Conservation (phyloP, 192 early-diverging fungal genomes). For the Backusella tuberculispora region DNA sequence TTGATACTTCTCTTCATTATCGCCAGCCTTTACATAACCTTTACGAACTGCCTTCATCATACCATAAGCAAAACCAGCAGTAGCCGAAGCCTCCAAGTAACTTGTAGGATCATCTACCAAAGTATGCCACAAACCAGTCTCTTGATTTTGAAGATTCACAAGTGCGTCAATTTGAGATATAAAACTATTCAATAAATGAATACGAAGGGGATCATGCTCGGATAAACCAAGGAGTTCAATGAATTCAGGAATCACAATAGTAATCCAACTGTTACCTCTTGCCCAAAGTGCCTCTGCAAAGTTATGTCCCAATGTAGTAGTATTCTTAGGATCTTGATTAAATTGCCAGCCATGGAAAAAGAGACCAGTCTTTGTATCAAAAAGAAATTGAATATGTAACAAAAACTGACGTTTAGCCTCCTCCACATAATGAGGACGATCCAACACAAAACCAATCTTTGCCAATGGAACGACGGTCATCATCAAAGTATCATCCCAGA, state of each 20-base stretch:
- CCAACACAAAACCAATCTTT: slow-evolving; percentile 24
- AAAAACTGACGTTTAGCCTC: slow-evolving; percentile 30
- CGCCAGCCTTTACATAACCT: not conserved
- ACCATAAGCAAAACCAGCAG: slow-evolving; percentile 31
- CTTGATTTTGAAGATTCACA: slow-evolving; percentile 18
- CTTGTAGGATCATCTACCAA: slow-evolving; percentile 19
- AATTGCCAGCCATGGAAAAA: slow-evolving; percentile 33
- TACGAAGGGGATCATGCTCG: slow-evolving; percentile 18
- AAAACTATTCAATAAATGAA: slow-evolving; percentile 20
- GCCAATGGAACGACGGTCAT: slow-evolving; percentile 31
- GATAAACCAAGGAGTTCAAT: slow-evolving; percentile 26
- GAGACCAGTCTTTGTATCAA: slow-evolving; percentile 25
- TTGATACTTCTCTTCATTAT: not conserved
- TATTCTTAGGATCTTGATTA: not conserved
- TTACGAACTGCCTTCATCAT: slow-evolving; percentile 29
- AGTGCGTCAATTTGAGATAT: slow-evolving; percentile 17
- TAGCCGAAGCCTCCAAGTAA: slow-evolving; percentile 25
- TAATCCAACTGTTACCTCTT: slow-evolving; percentile 34
- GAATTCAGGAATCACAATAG: slow-evolving; percentile 33
- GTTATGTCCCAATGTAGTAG: slow-evolving; percentile 18
- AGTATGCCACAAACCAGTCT: slow-evolving; percentile 28
- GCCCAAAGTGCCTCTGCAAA: slow-evolving; percentile 31
- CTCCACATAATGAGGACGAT: slow-evolving; percentile 27
- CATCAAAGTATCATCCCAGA: slow-evolving; percentile 35
- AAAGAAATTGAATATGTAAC: slow-evolving; percentile 24